Conservation (phyloP, 169 alveolate species). For the Neospora caninum region DNA sequence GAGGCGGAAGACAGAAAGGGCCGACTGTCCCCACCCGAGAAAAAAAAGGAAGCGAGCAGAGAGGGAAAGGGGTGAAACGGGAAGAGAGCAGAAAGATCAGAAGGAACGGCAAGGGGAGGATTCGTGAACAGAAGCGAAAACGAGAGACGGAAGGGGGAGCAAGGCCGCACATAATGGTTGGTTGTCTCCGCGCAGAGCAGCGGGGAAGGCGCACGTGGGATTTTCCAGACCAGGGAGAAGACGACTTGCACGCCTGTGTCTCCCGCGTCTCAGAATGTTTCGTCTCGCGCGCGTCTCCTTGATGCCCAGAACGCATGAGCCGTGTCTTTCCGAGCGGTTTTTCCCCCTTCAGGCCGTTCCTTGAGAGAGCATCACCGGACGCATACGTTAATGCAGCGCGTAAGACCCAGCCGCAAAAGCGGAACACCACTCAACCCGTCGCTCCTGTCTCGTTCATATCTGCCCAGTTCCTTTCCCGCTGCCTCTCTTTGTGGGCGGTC, state of each 20-base stretch:
- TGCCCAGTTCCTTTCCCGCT: background rate
- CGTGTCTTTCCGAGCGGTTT: too few species aligned
- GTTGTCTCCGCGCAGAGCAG: background rate
- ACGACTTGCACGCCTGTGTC: background rate
- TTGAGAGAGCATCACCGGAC: background rate
- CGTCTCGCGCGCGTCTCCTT: background rate
- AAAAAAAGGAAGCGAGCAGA: too few species aligned
- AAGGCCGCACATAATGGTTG: background rate
- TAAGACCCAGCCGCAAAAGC: background rate
- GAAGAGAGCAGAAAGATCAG: background rate
- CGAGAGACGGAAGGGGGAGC: background rate
- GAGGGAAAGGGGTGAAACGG: background rate
- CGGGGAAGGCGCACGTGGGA: background rate
- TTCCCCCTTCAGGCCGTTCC: background rate
- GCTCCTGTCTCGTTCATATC: background rate
- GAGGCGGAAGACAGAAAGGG: background rate
- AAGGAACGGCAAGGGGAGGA: background rate
- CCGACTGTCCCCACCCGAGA: too few species aligned
- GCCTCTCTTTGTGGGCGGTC: background rate
- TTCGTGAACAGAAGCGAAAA: background rate
- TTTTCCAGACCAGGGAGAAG: background rate
- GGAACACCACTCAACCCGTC: background rate
- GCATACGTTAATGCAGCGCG: background rate
- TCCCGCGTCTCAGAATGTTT: background rate
- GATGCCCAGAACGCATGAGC: too few species aligned